These are phyloP conservation scores for Tardiomyces digboiensis DNA, from an alignment of 1,139 yeast species.

Conservation along the genomic window DNA sequence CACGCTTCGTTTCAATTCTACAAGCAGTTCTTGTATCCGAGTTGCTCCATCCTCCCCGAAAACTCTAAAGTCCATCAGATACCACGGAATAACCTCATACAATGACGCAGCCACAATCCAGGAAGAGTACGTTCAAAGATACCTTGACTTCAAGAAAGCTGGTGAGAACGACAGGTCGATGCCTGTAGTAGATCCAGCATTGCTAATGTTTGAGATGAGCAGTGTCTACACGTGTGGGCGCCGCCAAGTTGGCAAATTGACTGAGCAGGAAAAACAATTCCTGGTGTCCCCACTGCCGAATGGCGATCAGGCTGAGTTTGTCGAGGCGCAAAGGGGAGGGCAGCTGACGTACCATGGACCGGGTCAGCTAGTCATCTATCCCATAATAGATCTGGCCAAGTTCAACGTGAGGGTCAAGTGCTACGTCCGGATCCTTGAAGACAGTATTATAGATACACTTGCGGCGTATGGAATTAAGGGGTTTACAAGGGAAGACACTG, in stretches of 20 bases:
- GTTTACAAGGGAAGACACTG: constrained; percentile 63
- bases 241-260: constrained; percentile 46
- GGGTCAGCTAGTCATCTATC: constrained; percentile 86
- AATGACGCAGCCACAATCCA: constrained; percentile 54
- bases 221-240: constrained; percentile 90
- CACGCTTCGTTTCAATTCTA: too few relatives aligned
- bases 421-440: constrained; percentile 63
- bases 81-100: constrained; percentile 28
- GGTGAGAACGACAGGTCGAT: constrained; percentile 5
- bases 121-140: constrained; percentile 47
- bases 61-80: neutral
- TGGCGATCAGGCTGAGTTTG: constrained; percentile 37
- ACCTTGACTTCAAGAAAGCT: constrained; percentile 46
- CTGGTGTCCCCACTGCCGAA: constrained; percentile 7
- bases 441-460: constrained; percentile 49
- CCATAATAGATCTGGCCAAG: constrained; percentile 62
- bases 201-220: constrained; percentile 72
- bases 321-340: constrained; percentile 89
- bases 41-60: neutral
- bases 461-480: constrained; percentile 35
- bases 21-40: neutral
- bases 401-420: constrained; percentile 61
- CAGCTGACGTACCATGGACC: constrained; percentile 96
- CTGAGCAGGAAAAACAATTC: constrained; percentile 22
- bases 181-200: constrained; percentile 34